Evolutionary conservation across 306 rosid genomes (phyloP).

Genomic region (Inga laurina): DNA sequence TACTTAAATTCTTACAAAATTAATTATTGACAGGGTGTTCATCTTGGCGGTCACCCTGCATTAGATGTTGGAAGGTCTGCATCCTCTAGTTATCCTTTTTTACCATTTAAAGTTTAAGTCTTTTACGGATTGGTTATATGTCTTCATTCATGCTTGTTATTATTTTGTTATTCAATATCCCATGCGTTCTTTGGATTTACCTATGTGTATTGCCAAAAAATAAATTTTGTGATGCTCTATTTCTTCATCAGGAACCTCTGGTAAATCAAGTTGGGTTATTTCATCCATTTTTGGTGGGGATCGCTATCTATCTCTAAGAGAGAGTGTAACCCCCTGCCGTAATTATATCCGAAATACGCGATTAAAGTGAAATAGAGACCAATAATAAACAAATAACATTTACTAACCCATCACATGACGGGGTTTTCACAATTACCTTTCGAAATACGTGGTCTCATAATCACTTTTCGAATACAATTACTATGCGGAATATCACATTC

Average conservation of each 20-base stretch:
- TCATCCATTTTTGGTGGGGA: conserved; percentile 82
- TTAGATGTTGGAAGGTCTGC: conserved; percentile 64
- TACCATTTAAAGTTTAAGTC: conserved; percentile 1
- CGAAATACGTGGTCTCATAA: no score
- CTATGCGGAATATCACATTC: no score
- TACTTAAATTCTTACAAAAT: conserved; percentile 33
- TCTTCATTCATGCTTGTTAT: neutral
- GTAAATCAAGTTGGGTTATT: conserved; percentile 78
- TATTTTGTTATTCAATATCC: neutral
- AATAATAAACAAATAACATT: no score
- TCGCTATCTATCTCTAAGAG: conserved; percentile 54
- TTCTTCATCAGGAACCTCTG: conserved; percentile 54
- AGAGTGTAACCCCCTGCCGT: no score
- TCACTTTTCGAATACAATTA: no score
- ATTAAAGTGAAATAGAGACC: no score
- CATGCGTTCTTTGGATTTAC: no score
- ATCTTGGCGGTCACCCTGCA: conserved; percentile 54
- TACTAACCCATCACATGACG: no score
- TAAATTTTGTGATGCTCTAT: conserved; percentile 23
- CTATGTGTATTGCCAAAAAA: no score
- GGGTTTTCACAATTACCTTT: no score
- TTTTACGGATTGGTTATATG: neutral
- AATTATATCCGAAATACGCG: no score
- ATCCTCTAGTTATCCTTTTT: conserved; percentile 54
- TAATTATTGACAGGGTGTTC: conserved; percentile 51